Evolutionary conservation across 1,284 basidiomycete genomes (phyloP), one percentile per base, ranked within the genome.

Genomic region (Malassezia sympodialis): DNA sequence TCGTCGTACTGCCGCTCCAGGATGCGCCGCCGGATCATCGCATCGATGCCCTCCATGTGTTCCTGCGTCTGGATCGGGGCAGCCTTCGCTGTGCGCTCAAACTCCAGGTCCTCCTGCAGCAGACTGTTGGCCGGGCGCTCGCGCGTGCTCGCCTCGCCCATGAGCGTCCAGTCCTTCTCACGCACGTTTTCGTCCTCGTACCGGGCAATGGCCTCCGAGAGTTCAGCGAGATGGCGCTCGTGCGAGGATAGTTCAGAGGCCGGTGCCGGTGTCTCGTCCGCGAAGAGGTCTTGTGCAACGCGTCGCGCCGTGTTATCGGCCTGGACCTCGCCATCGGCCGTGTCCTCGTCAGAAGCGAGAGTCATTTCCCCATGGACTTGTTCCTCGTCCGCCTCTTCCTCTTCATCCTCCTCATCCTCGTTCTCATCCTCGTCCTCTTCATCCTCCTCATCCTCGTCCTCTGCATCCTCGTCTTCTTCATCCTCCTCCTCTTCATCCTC

Each of bases 61-160:
- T 93, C 88, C 69, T 96, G 89, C 0, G 94, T 96, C 56, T 94
- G 82, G 45, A 89, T 81, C 10, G 93, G 94, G 0, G 86, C 85
- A 15, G 84, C 80, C 76, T 93, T 96, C 77, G 84, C 83, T 12
- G 86, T 82, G 34, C 79, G 86, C 64, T 98, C 94, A 63, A 93
- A 98, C 57, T 96, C 91, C 39, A 99, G 81, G 73, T 96, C 88
- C 75, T 96, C 87, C 74, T 90, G 88, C 12, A 99, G 80, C 15
- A 96, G 79, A 23, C 88, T 88, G 76, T 98, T 91, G 69, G 88
- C 83, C 1, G 94, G 93, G 49, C 94, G 82, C 39, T 84, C 78
- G 34, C 84, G 82, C 6, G 87, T 82, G 11, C 82, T 82, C 11
- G 89, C 88, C 77, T 99, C 94, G 43, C 94, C 93, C 78, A 88